Evolutionary conservation across 257 asterid genomes (phyloP), one percentile per base, ranked within the genome.

Genomic region (Leptodermis oblonga): DNA sequence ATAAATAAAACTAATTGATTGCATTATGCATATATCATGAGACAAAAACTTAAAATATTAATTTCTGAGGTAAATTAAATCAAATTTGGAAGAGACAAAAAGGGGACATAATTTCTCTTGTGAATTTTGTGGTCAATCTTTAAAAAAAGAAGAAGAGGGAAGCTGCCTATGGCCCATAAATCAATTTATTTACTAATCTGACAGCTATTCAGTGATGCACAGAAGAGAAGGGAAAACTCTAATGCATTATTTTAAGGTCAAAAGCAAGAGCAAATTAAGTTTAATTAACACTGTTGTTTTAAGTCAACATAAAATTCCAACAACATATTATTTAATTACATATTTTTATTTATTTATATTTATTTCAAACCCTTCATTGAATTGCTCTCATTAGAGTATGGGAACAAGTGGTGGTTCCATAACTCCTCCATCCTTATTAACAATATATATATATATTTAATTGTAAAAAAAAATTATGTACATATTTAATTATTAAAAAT

Each of bases 241-340:
- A 30, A 53, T 53, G 31, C 31, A 53, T 53, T 53, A 53, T 8
- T 55, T 43, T 5, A 64, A 64, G 15, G 41, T 43, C 23, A 12
- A 63, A 25, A 53, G 49, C 33, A 26, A 33, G 25, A 12, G 43
- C 4, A 31, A 59, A 59, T 60, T 60, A 46, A 13, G 10, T 10
- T 39, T 10, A n/a, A 39, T 39, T 46, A 9, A 46, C 69, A 64
- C 54, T 25, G 33, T n/a, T 17, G 25, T 43, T 10, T 46, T n/a
- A 64, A 42, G 55, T 64, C 69, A 64, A 64, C 69, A 64, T 1
- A 64, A 64, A 41, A 42, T 41, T 6, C 12, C 54, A 58, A 12
- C 49, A 43, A 25, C 31, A 26, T n/a, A n/a, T n/a, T n/a, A n/a
- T n/a, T n/a, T n/a, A n/a, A n/a, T n/a, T n/a, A n/a, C n/a, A n/a